Evolutionary conservation across 371 early-diverging fungal species (phyloP), one percentile per base, ranked within the genome.

Genomic region (Lichtheimia ramosa): DNA sequence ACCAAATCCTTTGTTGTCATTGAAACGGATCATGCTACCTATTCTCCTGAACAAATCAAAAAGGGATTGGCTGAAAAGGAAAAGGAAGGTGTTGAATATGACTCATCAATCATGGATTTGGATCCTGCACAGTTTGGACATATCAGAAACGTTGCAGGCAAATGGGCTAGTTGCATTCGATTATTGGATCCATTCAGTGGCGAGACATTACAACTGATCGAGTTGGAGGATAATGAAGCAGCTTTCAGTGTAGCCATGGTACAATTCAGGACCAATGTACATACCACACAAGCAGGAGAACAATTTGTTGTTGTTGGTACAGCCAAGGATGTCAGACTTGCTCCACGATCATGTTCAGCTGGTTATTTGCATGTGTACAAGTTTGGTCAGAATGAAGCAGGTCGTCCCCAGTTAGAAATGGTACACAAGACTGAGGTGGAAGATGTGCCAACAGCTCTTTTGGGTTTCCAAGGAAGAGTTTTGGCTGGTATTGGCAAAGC

Each of bases 161-260:
- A 84, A 65, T 97, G 97, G 96, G 94, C 94, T 0, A 91, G 92
- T 50, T 89, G 92, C 56, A 85, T 98, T 39, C 85, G 96, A 8
- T 73, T 98, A 34, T 43, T 95, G 12, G 90, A 94, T 48, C 96
- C 98, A 3, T 78, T 89, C 51, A 79, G 76, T n/a, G 91, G 91
- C 15, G 90, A 88, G 53, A 89, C 94, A 1, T 61, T 86, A 10
- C 83, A 84, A 48, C 46, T 80, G 3, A 65, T 90, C 43, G 93
- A 95, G 61, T 68, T 98, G 51, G 90, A 90, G 46, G 87, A 89
- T 39, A 93, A 94, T 61, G 94, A 94, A 65, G 93, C 95, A 0
- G 96, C 95, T 0, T 88, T 97, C 52, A 91, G 91, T 70, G 70
- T 94, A 7, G 85, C 90, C 0, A 74, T 83, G 15, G 83, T 90